Percentiles rank a stretch among this genome's conserved stretches.
These are phyloP conservation scores for Phytomonas sp. DNA, from an alignment of 208 protist species.

Conservation along the genomic window DNA sequence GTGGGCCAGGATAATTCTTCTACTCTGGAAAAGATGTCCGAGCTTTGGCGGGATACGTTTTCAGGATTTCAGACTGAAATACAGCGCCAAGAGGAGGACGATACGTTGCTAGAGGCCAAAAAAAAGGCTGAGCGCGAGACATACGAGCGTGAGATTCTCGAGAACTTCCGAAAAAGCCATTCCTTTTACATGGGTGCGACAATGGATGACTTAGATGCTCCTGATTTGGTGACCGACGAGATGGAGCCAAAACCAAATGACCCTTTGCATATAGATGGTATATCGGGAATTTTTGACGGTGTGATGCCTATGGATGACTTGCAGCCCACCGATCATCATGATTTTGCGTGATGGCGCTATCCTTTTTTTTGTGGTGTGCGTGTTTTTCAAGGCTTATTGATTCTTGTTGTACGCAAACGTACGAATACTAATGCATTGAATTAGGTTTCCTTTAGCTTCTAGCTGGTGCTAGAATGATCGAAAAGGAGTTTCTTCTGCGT, in stretches of 20 bases:
- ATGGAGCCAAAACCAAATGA: not conserved
- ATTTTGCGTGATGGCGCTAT: too few species aligned
- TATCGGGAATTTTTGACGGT: too few species aligned
- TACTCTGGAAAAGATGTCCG: slow-evolving; percentile 28
- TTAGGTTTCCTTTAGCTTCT: too few species aligned
- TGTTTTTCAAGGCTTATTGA: too few species aligned
- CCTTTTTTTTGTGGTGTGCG: too few species aligned
- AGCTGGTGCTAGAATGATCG: too few species aligned
- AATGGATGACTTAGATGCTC: not conserved
- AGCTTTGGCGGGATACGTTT: slow-evolving; percentile 41
- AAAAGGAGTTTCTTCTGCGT: too few species aligned
- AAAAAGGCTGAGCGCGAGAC: slow-evolving; percentile 26
- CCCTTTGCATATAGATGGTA: too few species aligned
- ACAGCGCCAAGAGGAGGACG: slow-evolving; percentile 23
- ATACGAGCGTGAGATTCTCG: slow-evolving; percentile 28
- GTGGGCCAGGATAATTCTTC: slow-evolving; percentile 28
- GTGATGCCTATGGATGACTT: too few species aligned
- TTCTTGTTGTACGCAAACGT: too few species aligned
- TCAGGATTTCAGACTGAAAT: slow-evolving; percentile 31
- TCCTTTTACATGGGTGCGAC: slow-evolving; percentile 5
- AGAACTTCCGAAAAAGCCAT: slow-evolving; percentile 22
- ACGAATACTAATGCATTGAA: too few species aligned
- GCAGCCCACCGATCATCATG: too few species aligned
- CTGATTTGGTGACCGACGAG: slow-evolving; percentile 5
- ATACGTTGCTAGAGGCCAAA: slow-evolving; percentile 23